Percentiles rank a stretch among this genome's conserved stretches.
These are phyloP conservation scores for Hericium coralloides DNA, from an alignment of 768 basidiomycete species.

Conservation along the genomic window DNA sequence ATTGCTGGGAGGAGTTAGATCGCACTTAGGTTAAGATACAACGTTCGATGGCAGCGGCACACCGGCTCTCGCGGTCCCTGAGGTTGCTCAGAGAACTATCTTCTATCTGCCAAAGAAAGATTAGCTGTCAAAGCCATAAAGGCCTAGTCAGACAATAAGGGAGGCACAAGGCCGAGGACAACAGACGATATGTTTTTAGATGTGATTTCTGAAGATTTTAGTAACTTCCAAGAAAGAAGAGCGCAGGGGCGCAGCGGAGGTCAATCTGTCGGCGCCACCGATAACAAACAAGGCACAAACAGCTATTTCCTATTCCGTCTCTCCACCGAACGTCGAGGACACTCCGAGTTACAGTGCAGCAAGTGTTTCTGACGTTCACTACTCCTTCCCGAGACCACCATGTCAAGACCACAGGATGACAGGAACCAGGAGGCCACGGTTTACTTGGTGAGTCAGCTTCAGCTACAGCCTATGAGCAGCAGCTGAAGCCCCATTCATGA, in stretches of 20 bases:
- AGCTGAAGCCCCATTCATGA: background rate
- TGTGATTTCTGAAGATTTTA: background rate
- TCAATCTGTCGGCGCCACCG: background rate
- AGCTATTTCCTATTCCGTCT: background rate
- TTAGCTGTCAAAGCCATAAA: too few species aligned
- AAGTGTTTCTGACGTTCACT: background rate
- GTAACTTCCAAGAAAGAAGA: background rate
- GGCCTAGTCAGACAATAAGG: too few species aligned
- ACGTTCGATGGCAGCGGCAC: too few species aligned
- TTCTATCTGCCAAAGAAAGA: too few species aligned
- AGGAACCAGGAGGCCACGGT: conserved; percentile 56
- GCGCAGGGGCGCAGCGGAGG: too few species aligned
- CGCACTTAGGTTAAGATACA: too few species aligned
- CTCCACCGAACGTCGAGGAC: background rate
- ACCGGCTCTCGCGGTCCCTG: too few species aligned
- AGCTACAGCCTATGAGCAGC: too few species aligned
- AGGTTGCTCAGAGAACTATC: too few species aligned
- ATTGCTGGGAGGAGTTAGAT: too few species aligned
- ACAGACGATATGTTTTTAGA: too few species aligned
- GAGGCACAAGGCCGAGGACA: too few species aligned
- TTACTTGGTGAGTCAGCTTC: conserved; percentile 34
- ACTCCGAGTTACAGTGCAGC: background rate
- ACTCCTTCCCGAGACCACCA: conserved; percentile 4
- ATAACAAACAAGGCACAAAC: background rate
- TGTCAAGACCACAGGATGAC: conserved; percentile 43